phyloP scores from a whole-genome alignment of 768 basidiomycete genomes.

The Boletus speciosus region DNA sequence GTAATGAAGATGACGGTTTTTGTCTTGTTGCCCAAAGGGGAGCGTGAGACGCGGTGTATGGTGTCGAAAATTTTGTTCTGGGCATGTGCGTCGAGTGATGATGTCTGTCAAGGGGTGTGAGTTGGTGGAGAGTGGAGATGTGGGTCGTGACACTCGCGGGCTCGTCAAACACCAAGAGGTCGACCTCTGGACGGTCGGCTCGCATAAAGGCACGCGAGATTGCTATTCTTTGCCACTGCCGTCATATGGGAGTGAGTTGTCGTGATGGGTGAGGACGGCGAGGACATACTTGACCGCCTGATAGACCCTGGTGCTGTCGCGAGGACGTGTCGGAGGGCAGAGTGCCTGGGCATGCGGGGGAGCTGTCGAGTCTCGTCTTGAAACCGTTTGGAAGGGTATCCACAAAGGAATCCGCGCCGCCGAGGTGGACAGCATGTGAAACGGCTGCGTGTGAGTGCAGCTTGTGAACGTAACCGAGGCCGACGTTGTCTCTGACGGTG shows the following conservation, averaged over 20 bases:
- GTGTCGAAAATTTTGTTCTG: conserved; percentile 79
- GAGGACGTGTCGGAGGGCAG: conserved; percentile 29
- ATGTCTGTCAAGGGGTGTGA: conserved; percentile 48
- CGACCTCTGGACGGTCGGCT: conserved; percentile 67
- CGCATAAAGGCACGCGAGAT: conserved; percentile 87
- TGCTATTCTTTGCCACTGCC: conserved; percentile 83
- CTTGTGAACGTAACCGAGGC: conserved; percentile 71
- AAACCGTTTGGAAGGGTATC: conserved; percentile 67
- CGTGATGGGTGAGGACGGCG: conserved; percentile 13
- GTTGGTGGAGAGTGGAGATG: background rate
- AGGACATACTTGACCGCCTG: conserved; percentile 74
- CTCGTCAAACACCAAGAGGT: conserved; percentile 82
- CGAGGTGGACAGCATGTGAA: conserved; percentile 62
- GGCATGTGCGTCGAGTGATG: conserved; percentile 74
- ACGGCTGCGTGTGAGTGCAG: conserved; percentile 56
- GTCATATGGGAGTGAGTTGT: conserved; percentile 12
- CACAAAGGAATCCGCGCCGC: conserved; percentile 66
- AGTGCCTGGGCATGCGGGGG: conserved; percentile 33
- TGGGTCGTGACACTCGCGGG: conserved; percentile 47
- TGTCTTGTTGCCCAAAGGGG: conserved; percentile 49
- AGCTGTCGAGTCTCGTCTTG: conserved; percentile 66
- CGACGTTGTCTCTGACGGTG: conserved; percentile 79
- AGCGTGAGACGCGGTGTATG: conserved; percentile 60
- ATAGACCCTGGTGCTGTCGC: conserved; percentile 59
- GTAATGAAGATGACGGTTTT: conserved; percentile 84